Base-by-base conservation (phyloP, 208 protist species). In the Acanthamoeba royreba region DNA sequence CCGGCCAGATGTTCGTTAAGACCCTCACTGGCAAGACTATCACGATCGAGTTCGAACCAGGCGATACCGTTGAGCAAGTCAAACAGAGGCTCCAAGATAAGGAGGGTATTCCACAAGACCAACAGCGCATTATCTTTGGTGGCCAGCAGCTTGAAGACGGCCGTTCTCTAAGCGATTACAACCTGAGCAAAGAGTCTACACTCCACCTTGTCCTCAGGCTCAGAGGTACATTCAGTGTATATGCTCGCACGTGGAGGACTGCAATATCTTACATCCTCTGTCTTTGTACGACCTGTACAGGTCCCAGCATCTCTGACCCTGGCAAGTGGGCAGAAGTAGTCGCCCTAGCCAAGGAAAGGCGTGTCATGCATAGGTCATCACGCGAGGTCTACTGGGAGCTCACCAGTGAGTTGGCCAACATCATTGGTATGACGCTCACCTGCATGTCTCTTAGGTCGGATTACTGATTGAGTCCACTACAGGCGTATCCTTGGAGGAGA, bases 31-130 rank as follows among this genome's bases (percentile, higher is more conserved):
- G 94, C 61, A 95, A 95, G 33, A 95, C 94, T 17, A 89, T 95
- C 31, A 93, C 93, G 19, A 19, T 92, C 28, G 61, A 92, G 96
- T 98, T 99, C 13, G 98, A 99, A 96, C 95, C 98, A 47, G 98
- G 95, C 88, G 98, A 99, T 96, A 98, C 98, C 61, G 99, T 99
- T 94, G 98, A 99, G 93, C 99, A 98, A 93, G 98, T 99, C 95
- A 99, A 99, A 98, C 96, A 98, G 33, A 99, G 99, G 98, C 99
- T 99, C 94, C 99, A 99, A 97, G 98, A 99, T 97, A 99, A 99
- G 98, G 99, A 99, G 97, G 98, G 97, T 53, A 99, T 98, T 93
- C 98, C 98, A 28, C 97, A 98, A n/a, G 98, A 99, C 93, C 98
- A 99, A 95, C 98, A 99, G 96, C 96, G 98, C 58, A 93, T 99